A percentile compares a stretch with the other conserved stretches of the same genome.
phyloP scores from a whole-genome alignment of 495 filamentous ascomycete genomes.

The Lasiosphaeriaceae sp. region DNA sequence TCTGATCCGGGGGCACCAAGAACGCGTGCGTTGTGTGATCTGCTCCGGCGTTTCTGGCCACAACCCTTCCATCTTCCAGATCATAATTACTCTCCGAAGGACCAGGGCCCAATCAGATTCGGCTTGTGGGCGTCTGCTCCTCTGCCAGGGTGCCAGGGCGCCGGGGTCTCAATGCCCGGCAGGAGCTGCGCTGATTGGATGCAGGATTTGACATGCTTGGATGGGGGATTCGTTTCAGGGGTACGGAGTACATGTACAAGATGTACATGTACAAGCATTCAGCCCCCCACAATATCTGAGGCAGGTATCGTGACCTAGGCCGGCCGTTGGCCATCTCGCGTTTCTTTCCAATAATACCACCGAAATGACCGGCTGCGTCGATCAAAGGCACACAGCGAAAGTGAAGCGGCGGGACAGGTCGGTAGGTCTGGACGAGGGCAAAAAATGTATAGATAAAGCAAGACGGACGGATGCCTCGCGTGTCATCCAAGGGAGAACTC shows the following conservation, averaged over 20 bases:
- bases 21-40: conserved; percentile 17
- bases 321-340: neutral
- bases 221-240: conserved; percentile 24
- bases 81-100: conserved; percentile 8
- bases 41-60: conserved; percentile 21
- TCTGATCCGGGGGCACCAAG: conserved; percentile 10
- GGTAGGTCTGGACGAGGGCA: too few relatives aligned
- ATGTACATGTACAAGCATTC: conserved; percentile 12
- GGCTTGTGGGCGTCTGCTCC: conserved; percentile 5
- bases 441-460: too few relatives aligned
- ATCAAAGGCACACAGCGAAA: too few relatives aligned
- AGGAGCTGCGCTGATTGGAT: conserved; percentile 18
- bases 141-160: conserved; percentile 24
- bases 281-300: conserved; percentile 9
- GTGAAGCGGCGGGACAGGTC: too few relatives aligned
- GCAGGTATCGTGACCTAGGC: conserved; percentile 8
- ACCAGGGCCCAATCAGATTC: conserved; percentile 17
- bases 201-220: conserved; percentile 21
- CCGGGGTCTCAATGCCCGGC: conserved; percentile 22
- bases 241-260: conserved; percentile 4
- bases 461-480: too few relatives aligned
- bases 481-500: too few relatives aligned
- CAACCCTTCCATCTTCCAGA: conserved; percentile 8
- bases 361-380: too few relatives aligned
- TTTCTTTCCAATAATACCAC: too few relatives aligned